Percentiles rank a stretch among this genome's conserved stretches.
phyloP scores from a whole-genome alignment of 164 flowering plant genomes.

The Aristolochia californica region DNA sequence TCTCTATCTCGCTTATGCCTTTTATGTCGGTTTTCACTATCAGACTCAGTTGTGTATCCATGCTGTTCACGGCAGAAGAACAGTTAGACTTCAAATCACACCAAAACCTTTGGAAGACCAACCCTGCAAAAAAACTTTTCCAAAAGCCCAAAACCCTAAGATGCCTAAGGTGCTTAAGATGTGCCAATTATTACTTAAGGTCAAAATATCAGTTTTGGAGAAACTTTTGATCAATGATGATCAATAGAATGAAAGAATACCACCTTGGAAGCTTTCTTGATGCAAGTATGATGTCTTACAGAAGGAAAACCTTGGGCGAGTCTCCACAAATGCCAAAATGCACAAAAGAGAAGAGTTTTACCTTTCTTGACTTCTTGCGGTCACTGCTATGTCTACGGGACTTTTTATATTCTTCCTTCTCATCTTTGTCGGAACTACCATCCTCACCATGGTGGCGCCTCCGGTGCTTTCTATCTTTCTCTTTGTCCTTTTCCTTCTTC shows the following conservation, averaged over 20 bases:
- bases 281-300: not conserved
- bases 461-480: constrained; percentile 61
- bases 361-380: constrained; percentile 88
- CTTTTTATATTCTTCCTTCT: constrained; percentile 65
- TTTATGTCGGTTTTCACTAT: constrained; percentile 71
- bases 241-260: not conserved
- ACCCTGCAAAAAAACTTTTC: not conserved
- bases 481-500: constrained; percentile 65
- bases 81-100: too few relatives aligned
- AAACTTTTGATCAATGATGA: too few relatives aligned
- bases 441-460: constrained; percentile 65
- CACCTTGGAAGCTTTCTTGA: not conserved
- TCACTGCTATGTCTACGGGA: constrained; percentile 73
- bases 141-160: not conserved
- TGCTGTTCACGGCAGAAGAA: constrained; percentile 28
- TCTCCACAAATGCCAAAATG: not conserved
- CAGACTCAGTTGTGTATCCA: constrained; percentile 72
- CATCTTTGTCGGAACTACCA: constrained; percentile 58
- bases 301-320: too few relatives aligned
- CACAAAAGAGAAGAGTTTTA: constrained; percentile 8
- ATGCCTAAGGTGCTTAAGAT: too few relatives aligned
- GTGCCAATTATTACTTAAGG: not conserved
- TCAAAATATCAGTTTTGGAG: too few relatives aligned
- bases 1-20: constrained; percentile 79
- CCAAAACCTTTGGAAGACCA: not conserved